Evolutionary conservation across 2,329 filamentous ascomycete species (phyloP).

Genomic region (Calonectria leucothoes): DNA sequence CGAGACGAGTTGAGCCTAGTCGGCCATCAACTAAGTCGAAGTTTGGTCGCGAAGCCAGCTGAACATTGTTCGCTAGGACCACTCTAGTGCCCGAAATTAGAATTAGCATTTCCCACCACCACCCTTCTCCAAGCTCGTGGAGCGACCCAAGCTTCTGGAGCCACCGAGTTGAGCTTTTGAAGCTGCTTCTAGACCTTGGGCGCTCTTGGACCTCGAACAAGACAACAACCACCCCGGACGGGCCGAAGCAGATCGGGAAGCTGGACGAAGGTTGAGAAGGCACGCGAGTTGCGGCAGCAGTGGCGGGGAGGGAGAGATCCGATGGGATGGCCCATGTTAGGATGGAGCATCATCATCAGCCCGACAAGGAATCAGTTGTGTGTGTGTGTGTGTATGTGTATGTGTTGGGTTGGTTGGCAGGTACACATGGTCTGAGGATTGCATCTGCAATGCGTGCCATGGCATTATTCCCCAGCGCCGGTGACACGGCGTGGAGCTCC

Average conservation of each 20-base stretch:
- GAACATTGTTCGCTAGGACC: constrained; percentile 6
- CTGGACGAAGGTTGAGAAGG: background rate
- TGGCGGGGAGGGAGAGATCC: background rate
- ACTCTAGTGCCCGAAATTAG: constrained; percentile 5
- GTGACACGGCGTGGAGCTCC: constrained; percentile 5
- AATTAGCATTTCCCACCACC: background rate
- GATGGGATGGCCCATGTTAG: background rate
- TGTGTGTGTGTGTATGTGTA: background rate
- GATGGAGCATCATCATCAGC: constrained; percentile 7
- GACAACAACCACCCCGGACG: background rate
- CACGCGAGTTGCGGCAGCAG: background rate
- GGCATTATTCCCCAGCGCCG: background rate
- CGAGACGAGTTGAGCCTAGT: constrained; percentile 13
- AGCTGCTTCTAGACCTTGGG: background rate
- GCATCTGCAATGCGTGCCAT: background rate
- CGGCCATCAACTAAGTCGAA: constrained; percentile 9
- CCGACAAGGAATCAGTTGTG: constrained; percentile 3
- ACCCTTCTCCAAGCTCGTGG: background rate
- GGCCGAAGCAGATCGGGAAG: background rate
- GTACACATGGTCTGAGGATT: constrained; percentile 15
- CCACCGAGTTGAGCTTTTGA: background rate
- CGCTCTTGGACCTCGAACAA: background rate
- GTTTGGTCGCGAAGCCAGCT: constrained; percentile 18
- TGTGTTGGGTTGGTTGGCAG: constrained; percentile 4
- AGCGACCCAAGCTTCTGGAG: constrained; percentile 1